Conservation (phyloP, 805 yeast genomes). For the Myxozyma mucilagina region DNA sequence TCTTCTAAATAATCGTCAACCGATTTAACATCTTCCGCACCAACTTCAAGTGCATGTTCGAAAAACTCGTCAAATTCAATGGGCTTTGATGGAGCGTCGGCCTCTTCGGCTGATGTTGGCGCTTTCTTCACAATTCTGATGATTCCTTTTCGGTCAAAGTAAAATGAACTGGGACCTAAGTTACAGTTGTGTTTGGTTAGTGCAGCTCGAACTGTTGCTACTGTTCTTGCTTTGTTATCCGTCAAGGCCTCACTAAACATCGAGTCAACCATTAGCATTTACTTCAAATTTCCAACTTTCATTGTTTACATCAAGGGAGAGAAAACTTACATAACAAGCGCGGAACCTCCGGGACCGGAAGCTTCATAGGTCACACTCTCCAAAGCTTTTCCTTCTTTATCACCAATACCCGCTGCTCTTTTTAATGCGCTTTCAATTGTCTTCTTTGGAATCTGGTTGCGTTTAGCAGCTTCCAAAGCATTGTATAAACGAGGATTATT, state of each 20-base stretch:
- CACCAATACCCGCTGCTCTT: slow-evolving; percentile 73
- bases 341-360: slow-evolving; percentile 88
- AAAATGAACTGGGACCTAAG: slow-evolving; percentile 72
- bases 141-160: slow-evolving; percentile 78
- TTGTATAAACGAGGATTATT: slow-evolving; percentile 63
- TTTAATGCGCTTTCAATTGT: slow-evolving; percentile 85
- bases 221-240: slow-evolving; percentile 82
- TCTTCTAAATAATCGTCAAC: slow-evolving; percentile 37
- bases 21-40: slow-evolving; percentile 57
- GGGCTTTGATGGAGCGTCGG: slow-evolving; percentile 6
- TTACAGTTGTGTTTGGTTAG: slow-evolving; percentile 63
- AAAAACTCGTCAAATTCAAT: slow-evolving; percentile 61
- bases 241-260: slow-evolving; percentile 65
- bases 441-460: slow-evolving; percentile 74
- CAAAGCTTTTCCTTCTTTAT: slow-evolving; percentile 43
- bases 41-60: slow-evolving; percentile 72
- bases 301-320: background rate
- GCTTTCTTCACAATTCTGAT: slow-evolving; percentile 39
- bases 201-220: slow-evolving; percentile 71
- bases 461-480: slow-evolving; percentile 74
- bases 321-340: slow-evolving; percentile 56
- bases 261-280: background rate
- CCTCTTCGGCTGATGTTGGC: slow-evolving; percentile 37
- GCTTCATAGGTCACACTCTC: slow-evolving; percentile 78
- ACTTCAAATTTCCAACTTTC: background rate